Percentiles rank a stretch among this genome's conserved stretches.
These are phyloP conservation scores for Dissophora ornata DNA, from an alignment of 192 early-diverging fungal genomes.

Conservation along the genomic window DNA sequence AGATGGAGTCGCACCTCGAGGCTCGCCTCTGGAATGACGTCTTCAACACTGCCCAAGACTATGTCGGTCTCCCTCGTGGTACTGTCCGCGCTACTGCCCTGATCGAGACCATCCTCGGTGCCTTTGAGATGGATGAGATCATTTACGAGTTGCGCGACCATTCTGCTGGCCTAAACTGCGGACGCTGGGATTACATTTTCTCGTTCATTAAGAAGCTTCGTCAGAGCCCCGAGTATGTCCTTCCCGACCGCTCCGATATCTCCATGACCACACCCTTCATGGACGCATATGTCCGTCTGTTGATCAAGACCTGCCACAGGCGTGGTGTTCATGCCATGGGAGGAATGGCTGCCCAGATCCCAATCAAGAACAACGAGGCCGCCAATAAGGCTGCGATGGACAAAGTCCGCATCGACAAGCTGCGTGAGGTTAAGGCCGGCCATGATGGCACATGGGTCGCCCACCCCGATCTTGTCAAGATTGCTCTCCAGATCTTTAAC, in stretches of 20 bases:
- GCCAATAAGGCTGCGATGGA: constrained; percentile 91
- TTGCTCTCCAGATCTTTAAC: constrained; percentile 91
- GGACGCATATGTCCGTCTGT: constrained; percentile 94
- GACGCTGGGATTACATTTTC: constrained; percentile 99
- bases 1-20: constrained; percentile 98
- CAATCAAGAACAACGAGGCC: constrained; percentile 90
- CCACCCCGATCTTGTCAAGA: constrained; percentile 93
- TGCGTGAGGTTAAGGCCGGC: constrained; percentile 93
- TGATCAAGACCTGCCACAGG: constrained; percentile 98
- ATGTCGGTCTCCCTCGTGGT: constrained; percentile 87
- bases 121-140: constrained; percentile 99
- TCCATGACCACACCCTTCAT: constrained; percentile 97
- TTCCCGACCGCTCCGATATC: constrained; percentile 91
- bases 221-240: constrained; percentile 83
- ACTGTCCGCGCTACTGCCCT: constrained; percentile 96
- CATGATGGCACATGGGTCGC: constrained; percentile 97
- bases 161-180: constrained; percentile 98
- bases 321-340: constrained; percentile 99
- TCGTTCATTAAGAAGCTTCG: constrained; percentile 98
- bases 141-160: constrained; percentile 98
- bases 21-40: constrained; percentile 98
- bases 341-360: constrained; percentile 98
- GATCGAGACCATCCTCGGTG: constrained; percentile 96
- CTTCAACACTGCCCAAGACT: constrained; percentile 95
- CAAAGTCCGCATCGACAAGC: constrained; percentile 94